Percentiles rank a stretch among this genome's conserved stretches.
These are phyloP conservation scores for Penicillium psychrofluorescens DNA, from an alignment of 495 filamentous ascomycete genomes.

Conservation along the genomic window DNA sequence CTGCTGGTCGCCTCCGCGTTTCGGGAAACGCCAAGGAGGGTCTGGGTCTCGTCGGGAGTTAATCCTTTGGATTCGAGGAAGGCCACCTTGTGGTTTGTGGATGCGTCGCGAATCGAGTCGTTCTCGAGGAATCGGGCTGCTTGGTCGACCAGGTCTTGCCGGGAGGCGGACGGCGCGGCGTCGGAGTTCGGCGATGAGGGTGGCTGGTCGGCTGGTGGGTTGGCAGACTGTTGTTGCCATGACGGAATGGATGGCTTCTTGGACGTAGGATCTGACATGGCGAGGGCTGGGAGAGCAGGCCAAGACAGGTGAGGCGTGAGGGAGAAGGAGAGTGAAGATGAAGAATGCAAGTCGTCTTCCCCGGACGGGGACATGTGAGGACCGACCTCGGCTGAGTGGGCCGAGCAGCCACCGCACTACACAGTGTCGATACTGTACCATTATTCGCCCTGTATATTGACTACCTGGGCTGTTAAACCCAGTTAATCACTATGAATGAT, in stretches of 20 bases:
- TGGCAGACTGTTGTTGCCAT: conserved; percentile 28
- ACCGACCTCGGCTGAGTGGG: conserved; percentile 24
- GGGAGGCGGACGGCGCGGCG: conserved; percentile 21
- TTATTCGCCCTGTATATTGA: too few species aligned
- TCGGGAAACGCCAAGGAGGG: conserved; percentile 48
- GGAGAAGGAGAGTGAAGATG: neutral
- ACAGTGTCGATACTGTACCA: too few species aligned
- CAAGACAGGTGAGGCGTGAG: neutral
- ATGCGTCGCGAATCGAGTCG: conserved; percentile 61
- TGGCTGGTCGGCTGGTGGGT: neutral
- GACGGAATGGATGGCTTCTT: conserved; percentile 35
- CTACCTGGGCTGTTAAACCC: too few species aligned
- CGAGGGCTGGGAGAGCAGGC: neutral
- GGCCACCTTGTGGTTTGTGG: conserved; percentile 62
- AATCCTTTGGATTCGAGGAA: conserved; percentile 82
- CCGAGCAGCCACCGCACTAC: too few species aligned
- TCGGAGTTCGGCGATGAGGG: conserved; percentile 26
- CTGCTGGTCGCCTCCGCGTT: conserved; percentile 25
- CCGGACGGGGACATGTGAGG: conserved; percentile 21
- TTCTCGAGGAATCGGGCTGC: conserved; percentile 76
- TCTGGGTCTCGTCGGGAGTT: conserved; percentile 56
- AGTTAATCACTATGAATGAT: too few species aligned
- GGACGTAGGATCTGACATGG: conserved; percentile 32
- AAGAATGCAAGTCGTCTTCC: conserved; percentile 7
- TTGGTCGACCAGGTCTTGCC: conserved; percentile 53